Conservation (phyloP, 2,329 filamentous ascomycete species). For the Scleromitrula shiraiana region DNA sequence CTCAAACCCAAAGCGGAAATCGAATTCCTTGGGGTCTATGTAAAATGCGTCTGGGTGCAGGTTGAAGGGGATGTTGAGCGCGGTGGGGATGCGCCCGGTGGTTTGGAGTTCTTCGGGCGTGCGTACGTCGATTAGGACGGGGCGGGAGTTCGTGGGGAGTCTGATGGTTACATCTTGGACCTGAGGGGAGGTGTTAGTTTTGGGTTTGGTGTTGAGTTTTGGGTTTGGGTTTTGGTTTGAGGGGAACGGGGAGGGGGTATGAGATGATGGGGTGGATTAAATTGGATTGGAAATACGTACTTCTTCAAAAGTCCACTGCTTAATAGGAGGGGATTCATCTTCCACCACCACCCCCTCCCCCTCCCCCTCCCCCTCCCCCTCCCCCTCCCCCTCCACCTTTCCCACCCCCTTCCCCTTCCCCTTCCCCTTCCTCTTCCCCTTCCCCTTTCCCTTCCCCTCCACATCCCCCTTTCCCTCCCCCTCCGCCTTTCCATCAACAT, state of each 20-base stretch:
- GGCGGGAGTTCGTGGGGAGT: not conserved
- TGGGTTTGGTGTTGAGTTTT: too few relatives aligned
- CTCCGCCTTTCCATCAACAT: conserved; percentile 81
- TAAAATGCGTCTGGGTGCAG: conserved; percentile 73
- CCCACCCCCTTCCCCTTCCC: conserved; percentile 67
- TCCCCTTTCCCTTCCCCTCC: conserved; percentile 64
- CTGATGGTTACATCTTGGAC: not conserved
- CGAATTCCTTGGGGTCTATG: conserved; percentile 69
- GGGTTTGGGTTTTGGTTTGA: too few relatives aligned
- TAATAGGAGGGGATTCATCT: too few relatives aligned
- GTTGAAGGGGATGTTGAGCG: conserved; percentile 74
- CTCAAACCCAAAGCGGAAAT: conserved; percentile 70
- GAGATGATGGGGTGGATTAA: too few relatives aligned
- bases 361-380: conserved; percentile 44
- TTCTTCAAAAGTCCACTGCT: conserved; percentile 2
- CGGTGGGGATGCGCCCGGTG: conserved; percentile 68
- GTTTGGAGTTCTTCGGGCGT: conserved; percentile 59
- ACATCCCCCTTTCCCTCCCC: conserved; percentile 75
- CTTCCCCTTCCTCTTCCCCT: conserved; percentile 64
- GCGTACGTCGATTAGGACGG: conserved; percentile 49
- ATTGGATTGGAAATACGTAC: not conserved
- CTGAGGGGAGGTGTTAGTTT: not conserved
- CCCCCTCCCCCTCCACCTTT: conserved; percentile 75
- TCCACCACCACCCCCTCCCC: not conserved
- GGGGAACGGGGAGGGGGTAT: not conserved